These are phyloP conservation scores for Exutisphaerella laricina DNA, from an alignment of 2,329 filamentous ascomycete species.

Conservation along the genomic window DNA sequence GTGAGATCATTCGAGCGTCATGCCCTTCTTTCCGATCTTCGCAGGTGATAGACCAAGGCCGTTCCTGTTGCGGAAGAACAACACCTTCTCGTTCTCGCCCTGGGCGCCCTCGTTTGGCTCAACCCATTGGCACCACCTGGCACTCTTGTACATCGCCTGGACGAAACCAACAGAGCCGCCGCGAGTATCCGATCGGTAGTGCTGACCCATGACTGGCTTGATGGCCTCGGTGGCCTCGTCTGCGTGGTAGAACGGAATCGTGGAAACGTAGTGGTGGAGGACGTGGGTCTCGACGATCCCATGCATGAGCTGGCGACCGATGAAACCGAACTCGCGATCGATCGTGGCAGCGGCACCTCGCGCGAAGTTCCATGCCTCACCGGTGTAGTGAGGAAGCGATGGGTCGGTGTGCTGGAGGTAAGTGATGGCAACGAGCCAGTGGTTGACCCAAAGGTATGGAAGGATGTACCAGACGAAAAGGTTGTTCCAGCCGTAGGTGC, in stretches of 20 bases:
- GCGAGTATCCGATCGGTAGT: constrained; percentile 80
- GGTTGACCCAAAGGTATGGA: constrained; percentile 96
- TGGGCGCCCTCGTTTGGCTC: constrained; percentile 79
- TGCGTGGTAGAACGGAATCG: constrained; percentile 94
- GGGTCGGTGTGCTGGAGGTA: constrained; percentile 97
- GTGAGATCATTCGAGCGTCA: constrained; percentile 17
- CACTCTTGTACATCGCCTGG: constrained; percentile 70
- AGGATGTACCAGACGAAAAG: constrained; percentile 90
- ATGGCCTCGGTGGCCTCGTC: constrained; percentile 93
- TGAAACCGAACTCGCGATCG: constrained; percentile 94
- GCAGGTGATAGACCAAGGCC: constrained; percentile 63
- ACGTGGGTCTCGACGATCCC: constrained; percentile 98
- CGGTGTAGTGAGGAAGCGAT: constrained; percentile 84
- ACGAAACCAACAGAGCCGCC: constrained; percentile 80
- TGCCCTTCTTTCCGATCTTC: constrained; percentile 25
- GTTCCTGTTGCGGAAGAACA: constrained; percentile 96
- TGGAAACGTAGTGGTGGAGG: constrained; percentile 94
- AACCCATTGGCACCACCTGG: constrained; percentile 93
- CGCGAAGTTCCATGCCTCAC: constrained; percentile 83
- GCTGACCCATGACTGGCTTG: constrained; percentile 87
- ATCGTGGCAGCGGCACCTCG: constrained; percentile 93
- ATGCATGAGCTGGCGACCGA: constrained; percentile 84
- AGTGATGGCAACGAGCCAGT: constrained; percentile 98
- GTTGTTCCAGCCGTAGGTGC: constrained; percentile 77
- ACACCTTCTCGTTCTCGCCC: constrained; percentile 74